Evolutionary conservation across 768 basidiomycete species (phyloP), one percentile per base, ranked within the genome.

Genomic region (Tulasnella calospora): DNA sequence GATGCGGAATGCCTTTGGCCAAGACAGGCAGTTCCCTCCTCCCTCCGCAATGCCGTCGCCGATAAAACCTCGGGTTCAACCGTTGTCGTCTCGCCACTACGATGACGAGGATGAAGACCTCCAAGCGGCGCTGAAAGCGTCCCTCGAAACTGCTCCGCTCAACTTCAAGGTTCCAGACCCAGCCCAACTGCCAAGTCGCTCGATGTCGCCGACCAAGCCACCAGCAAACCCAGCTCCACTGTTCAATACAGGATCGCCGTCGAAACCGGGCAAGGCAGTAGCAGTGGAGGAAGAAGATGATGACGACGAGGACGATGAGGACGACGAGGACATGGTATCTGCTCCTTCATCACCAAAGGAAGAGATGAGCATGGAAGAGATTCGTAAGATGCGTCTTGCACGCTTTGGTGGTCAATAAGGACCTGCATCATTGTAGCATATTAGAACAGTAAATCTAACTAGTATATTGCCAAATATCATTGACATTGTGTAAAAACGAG

Each of bases 61-160:
- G 35, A 51, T 70, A 23, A 36, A 38, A 41, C 78, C 41, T 9
- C 81, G 70, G 72, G 79, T 71, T 79, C 46, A 80, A 81, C 79
- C 5, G 75, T 74, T 38, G 21, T 36, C 33, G 7, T 79, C 87
- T 73, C 85, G 90, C 70, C 89, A 91, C 51, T 91, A 93, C 81
- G 95, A 96, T 80, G 95, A 96, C 80, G 95, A 96, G 73, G 95
- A 97, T 81, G 90, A 89, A 33, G 92, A 93, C 81, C 85, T 97
- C 70, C 95, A 96, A 84, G 95, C 94, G 15, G 95, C 95, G 6
- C 86, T 97, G 71, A 90, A 86, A 82, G 95, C 94, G 2, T 95
- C 94, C 47, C 85, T 96, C 80, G 92, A 92, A 82, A 85, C 86
- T 57, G 83, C 90, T 30, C 90, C 92, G 1, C 84, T 84, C 55